phyloP scores from a whole-genome alignment of 352 stramenopile species.

The Globisporangium ultimum region DNA sequence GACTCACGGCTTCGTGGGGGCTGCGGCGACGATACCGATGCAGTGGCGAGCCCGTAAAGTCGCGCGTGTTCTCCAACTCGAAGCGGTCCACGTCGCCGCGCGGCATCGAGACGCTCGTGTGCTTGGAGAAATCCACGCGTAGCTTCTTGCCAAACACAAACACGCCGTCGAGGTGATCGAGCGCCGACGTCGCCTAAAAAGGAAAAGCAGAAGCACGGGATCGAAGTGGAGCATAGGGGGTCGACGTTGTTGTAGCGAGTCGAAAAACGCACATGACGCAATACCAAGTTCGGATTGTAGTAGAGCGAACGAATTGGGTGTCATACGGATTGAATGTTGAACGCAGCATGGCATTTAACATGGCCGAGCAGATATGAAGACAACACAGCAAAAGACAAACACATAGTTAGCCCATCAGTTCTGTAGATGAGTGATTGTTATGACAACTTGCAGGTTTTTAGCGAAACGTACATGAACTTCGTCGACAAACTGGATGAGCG shows the following conservation, averaged over 20 bases:
- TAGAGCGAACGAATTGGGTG: too few species aligned
- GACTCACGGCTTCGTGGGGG: conserved; percentile 58
- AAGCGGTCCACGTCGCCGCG: conserved; percentile 76
- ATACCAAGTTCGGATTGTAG: too few species aligned
- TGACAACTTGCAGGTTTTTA: too few species aligned
- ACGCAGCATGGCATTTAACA: too few species aligned
- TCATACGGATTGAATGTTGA: too few species aligned
- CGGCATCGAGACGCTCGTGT: conserved; percentile 78
- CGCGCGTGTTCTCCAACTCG: conserved; percentile 78
- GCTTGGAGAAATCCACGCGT: conserved; percentile 82
- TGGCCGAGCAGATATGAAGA: too few species aligned
- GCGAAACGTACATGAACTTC: conserved; percentile 60
- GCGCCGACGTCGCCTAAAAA: conserved; percentile 63
- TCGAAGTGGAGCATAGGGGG: neutral
- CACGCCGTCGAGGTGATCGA: conserved; percentile 75
- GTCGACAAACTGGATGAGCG: conserved; percentile 76
- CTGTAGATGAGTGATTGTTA: too few species aligned
- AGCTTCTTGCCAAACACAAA: conserved; percentile 77
- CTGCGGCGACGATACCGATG: conserved; percentile 75
- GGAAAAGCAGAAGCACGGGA: neutral
- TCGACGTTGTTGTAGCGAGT: neutral
- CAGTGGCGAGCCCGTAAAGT: conserved; percentile 70
- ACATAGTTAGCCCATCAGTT: too few species aligned
- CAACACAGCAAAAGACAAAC: too few species aligned
- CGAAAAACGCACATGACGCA: too few species aligned